phyloP scores from a whole-genome alignment of 768 basidiomycete species.

The Podaxis pistillaris region DNA sequence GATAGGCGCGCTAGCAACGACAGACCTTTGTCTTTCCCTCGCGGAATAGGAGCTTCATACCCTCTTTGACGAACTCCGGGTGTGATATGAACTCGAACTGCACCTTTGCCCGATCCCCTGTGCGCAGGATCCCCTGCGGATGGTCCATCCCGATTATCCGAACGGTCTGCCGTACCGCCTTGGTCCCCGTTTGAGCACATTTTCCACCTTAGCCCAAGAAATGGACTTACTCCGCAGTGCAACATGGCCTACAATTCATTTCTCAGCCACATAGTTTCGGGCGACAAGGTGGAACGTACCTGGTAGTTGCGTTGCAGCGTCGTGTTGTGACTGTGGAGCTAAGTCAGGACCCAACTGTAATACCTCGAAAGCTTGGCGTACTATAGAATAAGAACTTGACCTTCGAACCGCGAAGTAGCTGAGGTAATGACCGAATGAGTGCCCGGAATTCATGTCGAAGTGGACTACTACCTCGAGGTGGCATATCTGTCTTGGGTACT shows the following conservation, averaged over 20 bases:
- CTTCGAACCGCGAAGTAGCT: slow-evolving; percentile 88
- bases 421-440: slow-evolving; percentile 8
- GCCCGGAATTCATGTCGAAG: background rate
- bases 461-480: slow-evolving; percentile 61
- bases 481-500: slow-evolving; percentile 73
- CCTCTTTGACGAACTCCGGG: slow-evolving; percentile 89
- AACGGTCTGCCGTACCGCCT: slow-evolving; percentile 89
- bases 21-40: slow-evolving; percentile 94
- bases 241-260: slow-evolving; percentile 68
- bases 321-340: slow-evolving; percentile 70
- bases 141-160: slow-evolving; percentile 90
- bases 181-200: slow-evolving; percentile 25
- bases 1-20: background rate
- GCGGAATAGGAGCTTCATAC: slow-evolving; percentile 90
- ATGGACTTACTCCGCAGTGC: slow-evolving; percentile 75
- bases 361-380: slow-evolving; percentile 34
- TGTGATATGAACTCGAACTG: slow-evolving; percentile 92
- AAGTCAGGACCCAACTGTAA: slow-evolving; percentile 8
- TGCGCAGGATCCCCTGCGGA: slow-evolving; percentile 84
- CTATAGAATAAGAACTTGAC: slow-evolving; percentile 92
- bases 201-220: slow-evolving; percentile 3
- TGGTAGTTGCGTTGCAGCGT: slow-evolving; percentile 93
- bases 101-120: slow-evolving; percentile 94
- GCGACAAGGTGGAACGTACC: slow-evolving; percentile 36
- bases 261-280: background rate